A percentile compares a stretch with the other conserved stretches of the same genome.
These are phyloP conservation scores for Paecilomyces sp. DNA, from an alignment of 2,329 filamentous ascomycete genomes.

Conservation along the genomic window DNA sequence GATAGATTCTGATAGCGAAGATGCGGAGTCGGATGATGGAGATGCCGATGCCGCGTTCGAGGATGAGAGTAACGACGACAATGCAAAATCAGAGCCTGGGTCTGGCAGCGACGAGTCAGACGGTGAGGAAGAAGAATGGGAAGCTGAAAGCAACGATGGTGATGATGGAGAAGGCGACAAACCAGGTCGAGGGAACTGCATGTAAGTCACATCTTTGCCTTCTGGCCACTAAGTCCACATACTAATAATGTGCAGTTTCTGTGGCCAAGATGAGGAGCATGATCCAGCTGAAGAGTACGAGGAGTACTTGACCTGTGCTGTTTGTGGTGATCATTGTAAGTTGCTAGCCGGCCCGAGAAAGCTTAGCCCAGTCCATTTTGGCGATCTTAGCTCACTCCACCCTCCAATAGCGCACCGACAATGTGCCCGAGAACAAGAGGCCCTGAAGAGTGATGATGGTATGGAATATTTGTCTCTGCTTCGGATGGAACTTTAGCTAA, in stretches of 20 bases:
- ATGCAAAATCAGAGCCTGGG: conserved; percentile 29
- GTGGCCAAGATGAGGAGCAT: conserved; percentile 72
- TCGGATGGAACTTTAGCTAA: conserved; percentile 28
- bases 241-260: conserved; percentile 56
- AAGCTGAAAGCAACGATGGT: conserved; percentile 40
- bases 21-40: conserved; percentile 29
- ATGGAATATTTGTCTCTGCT: conserved; percentile 24
- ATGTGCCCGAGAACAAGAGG: conserved; percentile 70
- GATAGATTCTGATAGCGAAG: conserved; percentile 28
- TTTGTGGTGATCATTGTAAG: conserved; percentile 79
- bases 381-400: conserved; percentile 32
- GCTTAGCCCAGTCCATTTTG: conserved; percentile 20
- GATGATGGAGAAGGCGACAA: conserved; percentile 40
- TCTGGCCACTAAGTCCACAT: conserved; percentile 13
- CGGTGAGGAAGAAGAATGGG: conserved; percentile 44
- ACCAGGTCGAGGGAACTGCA: conserved; percentile 53
- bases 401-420: conserved; percentile 71
- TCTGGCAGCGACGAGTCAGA: conserved; percentile 52
- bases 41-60: conserved; percentile 38
- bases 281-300: conserved; percentile 78
- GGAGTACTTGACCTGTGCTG: conserved; percentile 65
- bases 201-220: conserved; percentile 41
- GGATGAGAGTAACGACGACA: conserved; percentile 31
- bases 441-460: conserved; percentile 59
- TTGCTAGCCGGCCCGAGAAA: conserved; percentile 23